Conservation (phyloP, 129 eudicot species). For the Tagetes patula region DNA sequence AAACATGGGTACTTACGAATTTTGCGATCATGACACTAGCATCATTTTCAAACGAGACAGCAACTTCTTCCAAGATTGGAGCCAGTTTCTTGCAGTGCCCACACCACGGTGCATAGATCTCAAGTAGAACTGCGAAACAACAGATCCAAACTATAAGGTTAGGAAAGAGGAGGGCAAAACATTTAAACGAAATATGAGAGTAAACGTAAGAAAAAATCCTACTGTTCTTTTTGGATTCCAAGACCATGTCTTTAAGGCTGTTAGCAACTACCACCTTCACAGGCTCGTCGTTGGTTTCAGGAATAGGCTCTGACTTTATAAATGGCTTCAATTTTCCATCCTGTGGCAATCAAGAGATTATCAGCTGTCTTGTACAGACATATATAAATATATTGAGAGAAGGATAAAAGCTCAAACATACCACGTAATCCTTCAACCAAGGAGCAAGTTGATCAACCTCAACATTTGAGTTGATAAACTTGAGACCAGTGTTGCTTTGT, state of each 20-base stretch:
- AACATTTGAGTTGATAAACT: slow-evolving; percentile 71
- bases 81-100: slow-evolving; percentile 94
- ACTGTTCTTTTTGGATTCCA: slow-evolving; percentile 91
- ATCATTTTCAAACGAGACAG: slow-evolving; percentile 67
- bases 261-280: slow-evolving; percentile 93
- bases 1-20: slow-evolving; percentile 51
- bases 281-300: slow-evolving; percentile 75
- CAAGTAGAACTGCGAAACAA: slow-evolving; percentile 62
- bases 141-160: slow-evolving; percentile 11
- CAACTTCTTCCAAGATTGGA: slow-evolving; percentile 94
- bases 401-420: slow-evolving; percentile 23
- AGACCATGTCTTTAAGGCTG: slow-evolving; percentile 67
- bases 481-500: slow-evolving; percentile 65
- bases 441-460: slow-evolving; percentile 73
- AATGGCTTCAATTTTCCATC: slow-evolving; percentile 76
- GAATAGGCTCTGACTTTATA: slow-evolving; percentile 84
- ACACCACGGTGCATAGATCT: slow-evolving; percentile 96
- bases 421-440: slow-evolving; percentile 85
- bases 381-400: neutral
- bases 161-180: neutral
- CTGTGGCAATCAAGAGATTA: slow-evolving; percentile 34
- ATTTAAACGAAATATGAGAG: neutral
- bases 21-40: slow-evolving; percentile 71
- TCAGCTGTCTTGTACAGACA: neutral
- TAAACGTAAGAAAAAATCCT: slow-evolving; percentile 9